A percentile compares a stretch with the other conserved stretches of the same genome.
These are phyloP conservation scores for Sanghuangporus sanghuang DNA, from an alignment of 1,284 basidiomycete species.

Conservation along the genomic window DNA sequence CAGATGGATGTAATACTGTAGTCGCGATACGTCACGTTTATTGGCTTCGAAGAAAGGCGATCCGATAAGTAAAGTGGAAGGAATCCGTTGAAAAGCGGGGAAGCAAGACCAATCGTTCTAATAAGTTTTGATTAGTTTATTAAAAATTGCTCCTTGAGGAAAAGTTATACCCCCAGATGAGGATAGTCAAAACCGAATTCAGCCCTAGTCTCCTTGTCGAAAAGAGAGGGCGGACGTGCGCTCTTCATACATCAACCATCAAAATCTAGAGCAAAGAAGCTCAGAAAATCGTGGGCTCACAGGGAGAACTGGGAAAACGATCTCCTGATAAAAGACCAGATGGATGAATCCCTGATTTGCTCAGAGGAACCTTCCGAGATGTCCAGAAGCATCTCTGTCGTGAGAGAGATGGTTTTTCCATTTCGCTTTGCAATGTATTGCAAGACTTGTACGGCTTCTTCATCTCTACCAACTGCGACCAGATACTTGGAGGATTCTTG, in stretches of 20 bases:
- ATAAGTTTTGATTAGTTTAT: neutral
- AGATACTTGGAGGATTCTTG: constrained; percentile 61
- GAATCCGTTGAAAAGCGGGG: constrained; percentile 53
- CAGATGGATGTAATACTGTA: constrained; percentile 45
- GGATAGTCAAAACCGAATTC: constrained; percentile 47
- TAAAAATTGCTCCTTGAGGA: neutral
- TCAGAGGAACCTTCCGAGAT: constrained; percentile 23
- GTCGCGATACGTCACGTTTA: constrained; percentile 41
- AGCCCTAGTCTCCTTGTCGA: constrained; percentile 41
- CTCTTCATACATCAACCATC: constrained; percentile 24
- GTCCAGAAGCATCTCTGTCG: constrained; percentile 37
- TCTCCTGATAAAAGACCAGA: constrained; percentile 30
- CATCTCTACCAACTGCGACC: constrained; percentile 48
- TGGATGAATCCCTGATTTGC: constrained; percentile 22
- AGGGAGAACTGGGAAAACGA: constrained; percentile 37
- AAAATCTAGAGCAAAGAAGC: neutral
- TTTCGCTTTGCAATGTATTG: constrained; percentile 49
- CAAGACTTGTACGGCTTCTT: constrained; percentile 49
- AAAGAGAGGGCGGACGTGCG: constrained; percentile 48
- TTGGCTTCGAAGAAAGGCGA: constrained; percentile 30
- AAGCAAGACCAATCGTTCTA: constrained; percentile 53
- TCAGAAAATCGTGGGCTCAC: constrained; percentile 21
- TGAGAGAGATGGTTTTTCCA: constrained; percentile 40
- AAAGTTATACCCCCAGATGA: constrained; percentile 42
- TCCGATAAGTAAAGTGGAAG: constrained; percentile 46